Percentiles rank a stretch among this genome's conserved stretches.
Conservation (phyloP, 1,139 yeast genomes). For the Sugiyamaella japonica region DNA sequence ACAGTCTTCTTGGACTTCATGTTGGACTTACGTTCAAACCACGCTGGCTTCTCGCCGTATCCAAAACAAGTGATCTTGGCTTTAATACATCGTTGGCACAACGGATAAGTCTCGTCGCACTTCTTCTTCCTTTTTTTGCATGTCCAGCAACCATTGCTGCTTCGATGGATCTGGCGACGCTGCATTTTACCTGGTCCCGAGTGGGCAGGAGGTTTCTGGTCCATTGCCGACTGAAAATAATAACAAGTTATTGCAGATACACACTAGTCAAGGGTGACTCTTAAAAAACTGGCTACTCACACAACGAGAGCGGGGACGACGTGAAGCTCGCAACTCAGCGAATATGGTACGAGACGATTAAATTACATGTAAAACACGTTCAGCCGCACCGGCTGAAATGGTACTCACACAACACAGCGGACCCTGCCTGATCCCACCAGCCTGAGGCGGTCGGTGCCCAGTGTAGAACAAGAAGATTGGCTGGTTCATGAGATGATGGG, state of each 20-base stretch:
- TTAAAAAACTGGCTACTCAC: neutral
- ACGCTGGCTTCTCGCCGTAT: conserved; percentile 26
- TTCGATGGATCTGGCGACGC: conserved; percentile 19
- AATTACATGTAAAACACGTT: neutral
- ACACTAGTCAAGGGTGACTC: neutral
- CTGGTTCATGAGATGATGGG: too few relatives aligned
- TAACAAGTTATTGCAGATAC: neutral
- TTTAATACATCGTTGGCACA: conserved; percentile 28
- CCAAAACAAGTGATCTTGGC: conserved; percentile 46
- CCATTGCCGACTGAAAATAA: neutral
- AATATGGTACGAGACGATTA: neutral
- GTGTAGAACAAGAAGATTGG: too few relatives aligned
- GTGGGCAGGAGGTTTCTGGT: neutral
- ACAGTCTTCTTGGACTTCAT: conserved; percentile 12
- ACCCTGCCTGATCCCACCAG: neutral
- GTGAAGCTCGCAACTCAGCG: neutral
- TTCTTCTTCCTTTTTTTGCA: conserved; percentile 71
- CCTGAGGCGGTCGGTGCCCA: too few relatives aligned
- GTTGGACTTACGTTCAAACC: conserved; percentile 24
- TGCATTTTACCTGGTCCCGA: conserved; percentile 1
- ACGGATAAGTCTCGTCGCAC: conserved; percentile 75
- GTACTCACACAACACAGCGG: neutral
- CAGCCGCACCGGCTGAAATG: neutral
- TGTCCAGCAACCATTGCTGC: conserved; percentile 52
- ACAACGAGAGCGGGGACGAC: neutral